Base-by-base conservation (phyloP, 345 rosid genomes). In the Populus nigra region DNA sequence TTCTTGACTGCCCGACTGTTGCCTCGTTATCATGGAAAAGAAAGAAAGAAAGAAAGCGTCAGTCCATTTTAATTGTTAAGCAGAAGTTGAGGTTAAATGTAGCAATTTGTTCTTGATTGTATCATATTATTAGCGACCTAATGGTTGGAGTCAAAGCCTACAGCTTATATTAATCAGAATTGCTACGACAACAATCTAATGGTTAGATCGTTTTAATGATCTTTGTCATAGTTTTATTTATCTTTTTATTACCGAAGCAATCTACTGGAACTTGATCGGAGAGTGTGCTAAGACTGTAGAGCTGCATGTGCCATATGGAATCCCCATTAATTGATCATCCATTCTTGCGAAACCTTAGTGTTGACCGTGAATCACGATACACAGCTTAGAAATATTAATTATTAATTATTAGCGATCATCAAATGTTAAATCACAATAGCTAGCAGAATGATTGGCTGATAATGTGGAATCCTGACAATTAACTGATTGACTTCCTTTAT, bases 351-450 rank as follows among this genome's bases (percentile, higher is more conserved):
- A 63, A 20, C 8, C 69, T 27, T 41, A 7, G 8, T 27, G 55
- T 39, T 62, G 36, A 18, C 38, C 20, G 47, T 4, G 47, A 75
- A n/a, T 66, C 65, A 12, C 35, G 63, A 53, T 20, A 41, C 23
- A 65, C 49, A 29, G 6, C 68, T 9, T 43, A 29, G 1, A 38
- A 9, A 23, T 23, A 39, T 23, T 66, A 23, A 9, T 16, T 11
- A 78, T 69, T 72, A 63, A 33, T 3, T 33, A 33, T 33, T 33
- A 33, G 69, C 63, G 80, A 78, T 75, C 73, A 35, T 75, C 73
- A 35, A 2, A 47, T 72, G 17, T 79, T 62, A 49, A 68, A 57
- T 53, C 50, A 29, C 7, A 0, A 45, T 43, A 22, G 5, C 31
- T 31, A 20, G 9, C 35, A 4, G 71, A 71, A 62, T 63, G 59